phyloP scores from a whole-genome alignment of 129 eudicot species.

The Rutidosis leptorrhynchoides region DNA sequence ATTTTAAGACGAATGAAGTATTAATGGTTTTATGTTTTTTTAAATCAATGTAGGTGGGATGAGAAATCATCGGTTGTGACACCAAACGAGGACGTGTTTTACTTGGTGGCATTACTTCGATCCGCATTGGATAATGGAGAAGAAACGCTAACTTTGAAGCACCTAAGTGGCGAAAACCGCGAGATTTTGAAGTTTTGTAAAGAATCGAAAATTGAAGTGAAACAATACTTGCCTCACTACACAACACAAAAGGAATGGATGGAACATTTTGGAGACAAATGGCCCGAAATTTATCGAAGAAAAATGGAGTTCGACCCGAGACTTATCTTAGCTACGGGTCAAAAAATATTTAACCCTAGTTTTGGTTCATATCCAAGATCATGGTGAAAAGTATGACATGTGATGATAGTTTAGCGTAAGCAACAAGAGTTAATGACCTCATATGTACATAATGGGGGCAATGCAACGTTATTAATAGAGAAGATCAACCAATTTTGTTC shows the following conservation, averaged over 20 bases:
- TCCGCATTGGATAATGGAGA: slow-evolving; percentile 69
- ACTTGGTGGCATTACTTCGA: slow-evolving; percentile 75
- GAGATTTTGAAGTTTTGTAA: slow-evolving; percentile 57
- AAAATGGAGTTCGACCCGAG: slow-evolving; percentile 74
- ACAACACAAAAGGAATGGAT: slow-evolving; percentile 68
- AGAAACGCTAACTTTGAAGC: slow-evolving; percentile 56
- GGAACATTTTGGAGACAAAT: slow-evolving; percentile 69
- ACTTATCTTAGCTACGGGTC: slow-evolving; percentile 72
- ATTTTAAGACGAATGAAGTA: not conserved
- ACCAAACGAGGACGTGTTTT: slow-evolving; percentile 79
- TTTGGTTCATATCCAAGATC: slow-evolving; percentile 32
- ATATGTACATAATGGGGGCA: slow-evolving; percentile 35
- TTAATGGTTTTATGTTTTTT: not conserved
- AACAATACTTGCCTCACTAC: slow-evolving; percentile 82
- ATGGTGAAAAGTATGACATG: slow-evolving; percentile 26
- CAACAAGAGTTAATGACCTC: slow-evolving; percentile 30
- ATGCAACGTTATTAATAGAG: slow-evolving; percentile 26
- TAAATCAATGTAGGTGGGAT: slow-evolving; percentile 52
- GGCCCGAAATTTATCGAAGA: slow-evolving; percentile 46
- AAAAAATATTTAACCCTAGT: slow-evolving; percentile 56
- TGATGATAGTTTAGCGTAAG: slow-evolving; percentile 17
- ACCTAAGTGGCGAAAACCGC: slow-evolving; percentile 56
- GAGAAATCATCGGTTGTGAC: slow-evolving; percentile 60
- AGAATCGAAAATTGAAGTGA: slow-evolving; percentile 48
- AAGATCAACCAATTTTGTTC: slow-evolving; percentile 17